Evolutionary conservation across 164 flowering plant genomes (phyloP), one percentile per base, ranked within the genome.

Genomic region (Euptelea pleiosperma): DNA sequence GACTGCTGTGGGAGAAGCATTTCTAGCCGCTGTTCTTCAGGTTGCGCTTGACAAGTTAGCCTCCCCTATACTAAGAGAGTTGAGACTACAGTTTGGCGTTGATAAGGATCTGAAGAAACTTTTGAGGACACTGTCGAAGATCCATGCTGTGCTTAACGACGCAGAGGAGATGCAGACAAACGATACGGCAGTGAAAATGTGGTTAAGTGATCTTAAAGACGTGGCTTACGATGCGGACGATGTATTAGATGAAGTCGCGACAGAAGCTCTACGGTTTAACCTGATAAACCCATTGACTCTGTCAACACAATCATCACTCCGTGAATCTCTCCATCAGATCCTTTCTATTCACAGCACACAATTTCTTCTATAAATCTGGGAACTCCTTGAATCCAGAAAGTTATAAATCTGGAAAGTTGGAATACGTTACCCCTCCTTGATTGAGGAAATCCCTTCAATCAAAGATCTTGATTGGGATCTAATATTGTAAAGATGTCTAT

Each of bases 121-220:
- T 21, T 0, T 18, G 6, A 39, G 58, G 22, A 35, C 29, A 3
- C 19, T 55, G 9, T 26, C 11, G 9, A 39, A 16, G 22, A 39
- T 55, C 12, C 46, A 25, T 8, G 31, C 44, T 8, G 44, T 55
- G 3, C 34, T 35, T 4, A 8, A n/a, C 25, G 58, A 55, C 39
- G 58, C 44, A 40, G 58, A 55, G 30, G 14, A 55, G 18, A 55
- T 12, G 46, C 19, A 37, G 10, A 15, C 24, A 25, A 21, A 2
- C 5, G 33, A 54, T 2, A 8, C 9, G n/a, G 30, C 58, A 14
- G 43, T 39, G 12, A 14, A 40, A n/a, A 12, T 39, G 0, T 55
- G 58, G 58, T 19, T 55, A n/a, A 55, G 34, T 21, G 45, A 55
- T 26, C 58, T 55, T 26, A 55, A 36, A 39, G 45, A 55, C 12